phyloP scores from a whole-genome alignment of 2,329 filamentous ascomycete genomes.

The Cordyceps cateniannulata region DNA sequence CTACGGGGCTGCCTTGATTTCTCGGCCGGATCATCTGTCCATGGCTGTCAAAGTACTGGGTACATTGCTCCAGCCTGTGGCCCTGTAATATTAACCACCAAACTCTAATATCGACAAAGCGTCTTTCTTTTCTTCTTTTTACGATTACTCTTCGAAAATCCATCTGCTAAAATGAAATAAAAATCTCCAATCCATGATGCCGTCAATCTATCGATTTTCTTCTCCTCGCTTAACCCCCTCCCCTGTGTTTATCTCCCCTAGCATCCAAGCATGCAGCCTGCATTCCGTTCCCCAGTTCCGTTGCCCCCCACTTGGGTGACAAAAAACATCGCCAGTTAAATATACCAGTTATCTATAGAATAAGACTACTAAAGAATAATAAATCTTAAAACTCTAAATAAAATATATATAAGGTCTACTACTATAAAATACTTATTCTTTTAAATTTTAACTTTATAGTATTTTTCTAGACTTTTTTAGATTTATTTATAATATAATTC shows the following conservation, averaged over 20 bases:
- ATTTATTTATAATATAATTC: no score
- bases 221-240: not conserved
- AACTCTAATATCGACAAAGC: not conserved
- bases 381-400: no score
- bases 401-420: no score
- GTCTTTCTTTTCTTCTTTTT: not conserved
- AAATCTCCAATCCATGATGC: not conserved
- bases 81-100: conserved; percentile 1
- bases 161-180: not conserved
- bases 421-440: no score
- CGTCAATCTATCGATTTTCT: not conserved
- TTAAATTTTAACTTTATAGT: no score
- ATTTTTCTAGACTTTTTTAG: no score
- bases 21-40: not conserved
- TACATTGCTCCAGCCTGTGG: not conserved
- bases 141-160: not conserved
- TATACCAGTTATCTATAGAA: no score
- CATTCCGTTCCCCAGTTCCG: no score
- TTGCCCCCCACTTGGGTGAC: not conserved
- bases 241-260: not conserved
- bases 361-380: no score
- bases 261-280: not conserved
- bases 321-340: not conserved
- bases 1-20: not conserved
- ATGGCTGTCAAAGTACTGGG: not conserved